Evolutionary conservation across 2,329 filamentous ascomycete genomes (phyloP), one percentile per base, ranked within the genome.

Genomic region (Aspergillus udagawae): DNA sequence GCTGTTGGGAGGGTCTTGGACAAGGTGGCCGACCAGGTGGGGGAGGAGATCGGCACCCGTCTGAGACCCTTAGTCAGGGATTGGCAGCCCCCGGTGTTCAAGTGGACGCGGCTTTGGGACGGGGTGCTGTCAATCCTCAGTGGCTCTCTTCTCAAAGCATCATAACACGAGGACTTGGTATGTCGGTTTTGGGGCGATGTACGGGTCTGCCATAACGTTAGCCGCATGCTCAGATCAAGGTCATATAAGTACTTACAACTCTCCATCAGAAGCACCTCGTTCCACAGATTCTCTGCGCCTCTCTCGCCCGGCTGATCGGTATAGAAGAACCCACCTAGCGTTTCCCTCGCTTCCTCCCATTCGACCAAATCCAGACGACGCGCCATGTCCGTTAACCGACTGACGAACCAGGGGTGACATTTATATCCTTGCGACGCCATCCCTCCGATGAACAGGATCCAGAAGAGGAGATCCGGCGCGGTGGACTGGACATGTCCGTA

Each of bases 361-460:
- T 49, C 38, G n/a, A 59, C 45, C n/a, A 62, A 35, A 5, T 21
- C 44, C 20, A 62, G 47, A 35, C 53, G 45, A 1, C 48, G 42
- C 14, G 61, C 51, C 3, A 42, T 38, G 2, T 58, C 55, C 6
- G 52, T 55, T 1, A 65, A 50, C 17, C 45, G 56, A 6, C 17
- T 23, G 23, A 62, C 42, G 41, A 63, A 63, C 61, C 59, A 65
- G 3, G 59, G 35, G 32, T 58, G 55, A 44, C 25, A 53, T 2
- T 51, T 52, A 20, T 56, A 60, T 0, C 58, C 56, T 49, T 54
- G 58, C 2, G 63, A 61, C 1, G 59, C 59, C 38, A 65, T 60
- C 23, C 61, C 62, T 2, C 61, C 63, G 8, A 62, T 55, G 35
- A 63, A 63, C 1, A 62, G 48, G 0, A 60, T 52, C 62, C 62